Base-by-base conservation (phyloP, 306 rosid species). In the Dryas octopetala region DNA sequence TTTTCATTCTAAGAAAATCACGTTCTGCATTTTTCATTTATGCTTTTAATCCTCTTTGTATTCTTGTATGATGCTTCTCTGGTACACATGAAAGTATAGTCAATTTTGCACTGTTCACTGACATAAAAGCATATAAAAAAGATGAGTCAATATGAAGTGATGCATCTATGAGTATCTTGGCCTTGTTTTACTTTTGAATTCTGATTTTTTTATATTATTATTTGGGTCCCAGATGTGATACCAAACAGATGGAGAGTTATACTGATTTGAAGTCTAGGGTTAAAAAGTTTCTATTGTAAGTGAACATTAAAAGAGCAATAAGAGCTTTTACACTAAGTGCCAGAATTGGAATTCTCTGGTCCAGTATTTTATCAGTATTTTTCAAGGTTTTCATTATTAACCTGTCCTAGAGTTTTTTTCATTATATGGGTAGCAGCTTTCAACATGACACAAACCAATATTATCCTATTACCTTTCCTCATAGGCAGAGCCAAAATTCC, bases 391-490 rank as follows among this genome's bases (percentile, higher is more conserved):
- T 41, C 5, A 41, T 12, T 40, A 63, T 40, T 8, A 63, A 14
- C 19, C 15, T 52, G 28, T 13, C 1, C 12, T 7, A 10, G 15
- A 58, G 38, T 23, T 38, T 2, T 32, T 32, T 32, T 32, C 38
- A 32, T 32, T 26, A 45, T 43, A 68, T 6, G 46, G 43, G 28
- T 45, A 5, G 4, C 44, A 62, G 40, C 10, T 23, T 17, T 46
- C 46, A 62, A 49, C 49, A 58, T 2, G 14, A 49, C 14, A 45
- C 14, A 45, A 68, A 45, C 62, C 17, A 66, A 38, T 19, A 26
- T 3, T 49, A 43, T 23, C n/a, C 17, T 74, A 65, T 40, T 81
- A 93, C 98, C 98, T 93, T 83, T 91, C 91, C 15, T 88, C 95
- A n/a, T n/a, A 69, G 15, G 83, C 28, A 49, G 85, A 63, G 53